Conservation (phyloP, 306 rosid genomes). For the Citrullus amarus region DNA sequence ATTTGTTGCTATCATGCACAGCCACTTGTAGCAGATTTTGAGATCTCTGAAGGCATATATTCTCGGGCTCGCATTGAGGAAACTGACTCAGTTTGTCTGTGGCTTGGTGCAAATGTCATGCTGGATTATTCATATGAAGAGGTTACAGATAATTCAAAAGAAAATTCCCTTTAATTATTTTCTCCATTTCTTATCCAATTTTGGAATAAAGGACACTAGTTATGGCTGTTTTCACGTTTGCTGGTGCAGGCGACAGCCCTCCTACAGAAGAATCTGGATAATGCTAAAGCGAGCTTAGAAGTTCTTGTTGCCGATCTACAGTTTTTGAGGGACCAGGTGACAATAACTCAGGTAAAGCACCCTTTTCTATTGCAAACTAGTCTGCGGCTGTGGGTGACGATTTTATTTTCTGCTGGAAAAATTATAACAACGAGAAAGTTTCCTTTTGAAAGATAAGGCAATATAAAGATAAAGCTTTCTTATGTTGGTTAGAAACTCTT, state of each 20-base stretch:
- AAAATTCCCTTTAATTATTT: not conserved
- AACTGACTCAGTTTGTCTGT: slow-evolving; percentile 61
- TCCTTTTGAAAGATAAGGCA: not conserved
- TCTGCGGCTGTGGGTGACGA: not conserved
- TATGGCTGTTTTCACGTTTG: slow-evolving; percentile 11
- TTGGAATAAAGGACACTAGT: slow-evolving; percentile 7
- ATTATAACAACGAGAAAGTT: not conserved
- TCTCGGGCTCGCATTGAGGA: slow-evolving; percentile 48
- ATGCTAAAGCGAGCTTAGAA: slow-evolving; percentile 79
- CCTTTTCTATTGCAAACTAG: not conserved
- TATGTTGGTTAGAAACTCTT: not conserved
- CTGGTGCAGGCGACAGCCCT: slow-evolving; percentile 63
- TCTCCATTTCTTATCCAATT: not conserved
- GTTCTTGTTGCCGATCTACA: slow-evolving; percentile 77
- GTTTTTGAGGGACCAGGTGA: slow-evolving; percentile 87
- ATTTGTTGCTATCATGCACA: slow-evolving; percentile 23
- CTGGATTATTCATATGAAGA: slow-evolving; percentile 85
- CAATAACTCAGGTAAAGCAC: slow-evolving; percentile 69
- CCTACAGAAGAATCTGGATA: slow-evolving; percentile 58
- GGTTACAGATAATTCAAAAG: slow-evolving; percentile 23
- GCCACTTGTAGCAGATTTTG: slow-evolving; percentile 78
- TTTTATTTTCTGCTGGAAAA: not conserved
- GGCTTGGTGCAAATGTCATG: slow-evolving; percentile 93
- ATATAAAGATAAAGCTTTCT: no score
- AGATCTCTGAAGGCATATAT: slow-evolving; percentile 77